Evolutionary conservation across 2,329 filamentous ascomycete species (phyloP), one percentile per base, ranked within the genome.

Genomic region (Aspergillus terreus): DNA sequence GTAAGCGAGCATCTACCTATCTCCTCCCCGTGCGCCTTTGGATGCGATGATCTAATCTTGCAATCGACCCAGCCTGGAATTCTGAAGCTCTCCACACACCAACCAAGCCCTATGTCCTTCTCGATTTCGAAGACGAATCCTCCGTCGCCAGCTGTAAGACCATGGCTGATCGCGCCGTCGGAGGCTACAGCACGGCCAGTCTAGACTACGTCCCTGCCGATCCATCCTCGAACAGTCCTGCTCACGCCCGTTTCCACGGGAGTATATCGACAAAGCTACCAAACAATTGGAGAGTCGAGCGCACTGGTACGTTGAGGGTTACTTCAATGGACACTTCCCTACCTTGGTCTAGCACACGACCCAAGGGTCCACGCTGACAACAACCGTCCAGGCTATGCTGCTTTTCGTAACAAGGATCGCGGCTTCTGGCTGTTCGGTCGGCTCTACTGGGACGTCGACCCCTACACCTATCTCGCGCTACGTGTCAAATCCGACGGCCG

Each of bases 401-500:
- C 87, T 2, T 99, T 90, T 78, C 82, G 92, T 52, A 97, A 95
- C 17, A 78, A 82, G 45, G 90, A 96, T 65, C 82, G 85, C 44
- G 81, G 80, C 4, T 75, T 83, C 7, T 95, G 90, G 17, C 71
- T 96, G n/a, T 96, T 97, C 64, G 94, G 94, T 38, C 86, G 85
- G 50, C 78, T 88, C 32, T 76, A 90, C 19, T 96, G 90, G 90
- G 87, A 97, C 67, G 86, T 96, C 47, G 92, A 96, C 64, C 85
- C 88, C 2, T 97, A 95, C 73, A 76, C 81, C 11, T 96, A 91
- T 71, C 84, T 99, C 9, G 92, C 90, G 0, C 73, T 99, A 64
- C 86, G 92, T 12, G 80, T 99, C 62, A 94, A 91, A 70, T 92
- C 89, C 3, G 94, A 97, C 67, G 92, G 91, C 14, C 81, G 94